phyloP scores from a whole-genome alignment of 352 stramenopile genomes.

The Phytophthora fragariaefolia region DNA sequence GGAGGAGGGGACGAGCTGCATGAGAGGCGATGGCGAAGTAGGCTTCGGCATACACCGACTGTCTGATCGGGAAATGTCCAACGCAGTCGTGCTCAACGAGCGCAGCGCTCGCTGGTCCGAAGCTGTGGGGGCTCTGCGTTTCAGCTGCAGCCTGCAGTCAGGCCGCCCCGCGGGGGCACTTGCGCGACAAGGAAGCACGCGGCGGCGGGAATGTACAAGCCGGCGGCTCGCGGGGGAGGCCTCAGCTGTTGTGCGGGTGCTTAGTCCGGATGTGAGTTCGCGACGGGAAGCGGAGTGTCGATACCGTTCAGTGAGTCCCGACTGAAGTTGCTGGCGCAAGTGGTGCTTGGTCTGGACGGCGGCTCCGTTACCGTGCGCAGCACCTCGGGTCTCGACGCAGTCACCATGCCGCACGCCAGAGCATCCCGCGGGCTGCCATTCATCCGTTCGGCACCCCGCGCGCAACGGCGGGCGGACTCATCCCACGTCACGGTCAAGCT shows the following conservation, averaged over 20 bases:
- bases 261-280: conserved; percentile 5
- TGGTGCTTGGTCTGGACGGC: conserved; percentile 8
- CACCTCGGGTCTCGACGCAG: background rate
- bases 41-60: background rate
- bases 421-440: conserved; percentile 8
- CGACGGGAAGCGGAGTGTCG: conserved; percentile 30
- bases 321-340: conserved; percentile 33
- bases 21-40: background rate
- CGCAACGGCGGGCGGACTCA: conserved; percentile 15
- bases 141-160: conserved; percentile 5
- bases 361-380: conserved; percentile 14
- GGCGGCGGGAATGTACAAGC: background rate
- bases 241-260: background rate
- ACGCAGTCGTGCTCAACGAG: conserved; percentile 12
- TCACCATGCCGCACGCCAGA: background rate
- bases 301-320: conserved; percentile 26
- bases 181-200: background rate
- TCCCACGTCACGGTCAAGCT: conserved; percentile 5
- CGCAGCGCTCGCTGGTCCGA: conserved; percentile 13
- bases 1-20: too few relatives aligned
- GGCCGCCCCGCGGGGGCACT: background rate
- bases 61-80: conserved; percentile 11
- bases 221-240: background rate
- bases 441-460: conserved; percentile 20
- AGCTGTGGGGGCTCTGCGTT: conserved; percentile 10